A percentile compares a stretch with the other conserved stretches of the same genome.
These are phyloP conservation scores for Misopates orontium DNA, from an alignment of 257 asterid genomes.

Conservation along the genomic window DNA sequence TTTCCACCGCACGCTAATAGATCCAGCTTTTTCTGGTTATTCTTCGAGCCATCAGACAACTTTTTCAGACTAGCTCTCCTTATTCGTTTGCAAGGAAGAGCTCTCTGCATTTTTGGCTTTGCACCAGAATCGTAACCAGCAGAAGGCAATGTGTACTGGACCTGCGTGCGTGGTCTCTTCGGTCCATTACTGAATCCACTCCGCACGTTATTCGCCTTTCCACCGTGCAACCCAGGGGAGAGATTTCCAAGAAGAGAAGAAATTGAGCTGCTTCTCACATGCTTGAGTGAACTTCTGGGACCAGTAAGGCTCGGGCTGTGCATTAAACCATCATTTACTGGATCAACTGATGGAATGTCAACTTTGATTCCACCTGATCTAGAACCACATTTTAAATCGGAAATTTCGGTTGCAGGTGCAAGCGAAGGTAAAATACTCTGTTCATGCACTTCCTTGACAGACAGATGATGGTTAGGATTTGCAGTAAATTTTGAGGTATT, in stretches of 20 bases:
- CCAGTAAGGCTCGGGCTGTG: slow-evolving; percentile 45
- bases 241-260: slow-evolving; percentile 55
- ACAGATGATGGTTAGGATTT: slow-evolving; percentile 27
- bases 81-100: slow-evolving; percentile 77
- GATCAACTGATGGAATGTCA: slow-evolving; percentile 59
- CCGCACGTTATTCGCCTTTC: slow-evolving; percentile 45
- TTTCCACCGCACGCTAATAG: slow-evolving; percentile 63
- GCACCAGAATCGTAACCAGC: slow-evolving; percentile 54
- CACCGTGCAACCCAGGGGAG: slow-evolving; percentile 61
- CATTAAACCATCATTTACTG: slow-evolving; percentile 36
- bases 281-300: slow-evolving; percentile 42
- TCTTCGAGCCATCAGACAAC: slow-evolving; percentile 55
- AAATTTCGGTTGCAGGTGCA: slow-evolving; percentile 28
- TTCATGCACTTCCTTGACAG: slow-evolving; percentile 28
- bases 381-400: slow-evolving; percentile 30
- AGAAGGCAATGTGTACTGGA: slow-evolving; percentile 77
- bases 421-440: slow-evolving; percentile 36
- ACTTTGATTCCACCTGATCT: slow-evolving; percentile 43
- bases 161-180: slow-evolving; percentile 90
- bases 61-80: slow-evolving; percentile 88
- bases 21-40: slow-evolving; percentile 60
- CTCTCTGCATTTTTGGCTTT: slow-evolving; percentile 50
- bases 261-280: slow-evolving; percentile 47
- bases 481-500: slow-evolving; percentile 25
- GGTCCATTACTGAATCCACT: slow-evolving; percentile 77